Evolutionary conservation across 495 filamentous ascomycete genomes (phyloP), one percentile per base, ranked within the genome.

Genomic region (Aspergillus bridgeri): DNA sequence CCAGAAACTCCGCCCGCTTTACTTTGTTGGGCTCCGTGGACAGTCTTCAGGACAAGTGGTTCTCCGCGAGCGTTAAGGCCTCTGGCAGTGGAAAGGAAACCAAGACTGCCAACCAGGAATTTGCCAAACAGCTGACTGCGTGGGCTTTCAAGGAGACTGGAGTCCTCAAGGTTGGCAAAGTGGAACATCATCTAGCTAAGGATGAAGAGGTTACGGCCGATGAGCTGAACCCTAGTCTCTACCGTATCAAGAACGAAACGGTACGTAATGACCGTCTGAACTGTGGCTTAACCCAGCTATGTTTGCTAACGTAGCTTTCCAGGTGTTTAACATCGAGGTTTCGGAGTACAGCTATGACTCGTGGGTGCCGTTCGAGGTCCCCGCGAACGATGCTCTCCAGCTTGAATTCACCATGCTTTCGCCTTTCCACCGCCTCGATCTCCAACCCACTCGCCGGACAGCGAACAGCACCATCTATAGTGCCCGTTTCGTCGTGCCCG

Each of bases 361-460:
- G 64, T 93, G 83, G 73, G 74, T 78, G 7, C 90, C 92, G 55
- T 96, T 92, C 75, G 75, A 76, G 42, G 77, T 90, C 29, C 86
- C 89, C 53, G 58, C 77, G 3, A 72, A 68, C 52, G 94, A 98
- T 68, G 78, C 73, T 24, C 69, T 98, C 15, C 94, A 98, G 69
- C 89, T 98, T 56, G 94, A 98, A 74, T 96, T 96, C 79, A 91
- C 85, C 75, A 98, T 98, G 94, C 88, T 98, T 15, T 96, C 93
- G 6, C 94, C 95, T 61, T 97, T 95, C 85, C 89, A 97, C 77
- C 92, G 95, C n/a, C 81, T 97, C 20, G 71, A 83, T 57, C 86
- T 98, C 6, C 48, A 68, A 23, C 88, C 86, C 17, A 73, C 75
- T 18, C 64, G 65, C 51, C 77, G 75, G 15, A 89, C 87, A 0